Base-by-base conservation (phyloP, 306 rosid genomes). In the Prunus mongolica region DNA sequence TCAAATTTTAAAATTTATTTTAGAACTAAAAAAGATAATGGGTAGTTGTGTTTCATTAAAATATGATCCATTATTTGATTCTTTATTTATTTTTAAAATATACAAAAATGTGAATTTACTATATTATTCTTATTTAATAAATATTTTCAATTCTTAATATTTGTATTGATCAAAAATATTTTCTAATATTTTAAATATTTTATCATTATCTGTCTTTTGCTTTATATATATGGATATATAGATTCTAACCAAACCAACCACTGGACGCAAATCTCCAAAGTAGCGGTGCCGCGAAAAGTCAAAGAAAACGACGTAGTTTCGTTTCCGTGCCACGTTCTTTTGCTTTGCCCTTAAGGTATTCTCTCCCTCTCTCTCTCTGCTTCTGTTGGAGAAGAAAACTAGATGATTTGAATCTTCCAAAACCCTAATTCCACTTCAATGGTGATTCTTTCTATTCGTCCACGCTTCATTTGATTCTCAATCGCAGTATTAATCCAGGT, bases 321-420 rank as follows among this genome's bases (percentile, higher is more conserved):
- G 0, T 2, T 8, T 15, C 5, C 67, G 15, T 12, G 44, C 58
- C 52, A 15, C 32, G 12, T 25, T 51, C 25, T 76, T 69, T 24
- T 62, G 46, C 82, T 22, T 77, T 68, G 68, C 79, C 69, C 77
- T 73, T 67, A 54, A 52, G 82, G 27, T 56, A 57, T 9, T 55
- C 52, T 13, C 66, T 45, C 38, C 1, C 38, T 32, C 6, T 32
- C 20, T 3, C 52, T 10, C n/a, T 52, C 8, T 9, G 30, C 15
- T 6, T 34, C 19, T 19, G 27, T 20, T 27, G 20, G 20, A 38
- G 61, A 57, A 57, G 51, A 44, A 44, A 72, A 57, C 0, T 2
- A 0, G 12, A 10, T 15, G 6, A 14, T 45, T 61, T 30, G 68
- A 65, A 72, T 56, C 51, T 55, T 38, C 57, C 51, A 8, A 34